A percentile compares a stretch with the other conserved stretches of the same genome.
Evolutionary conservation across 352 stramenopile species (phyloP).

Genomic region (Globisporangium rhizosaccharum): DNA sequence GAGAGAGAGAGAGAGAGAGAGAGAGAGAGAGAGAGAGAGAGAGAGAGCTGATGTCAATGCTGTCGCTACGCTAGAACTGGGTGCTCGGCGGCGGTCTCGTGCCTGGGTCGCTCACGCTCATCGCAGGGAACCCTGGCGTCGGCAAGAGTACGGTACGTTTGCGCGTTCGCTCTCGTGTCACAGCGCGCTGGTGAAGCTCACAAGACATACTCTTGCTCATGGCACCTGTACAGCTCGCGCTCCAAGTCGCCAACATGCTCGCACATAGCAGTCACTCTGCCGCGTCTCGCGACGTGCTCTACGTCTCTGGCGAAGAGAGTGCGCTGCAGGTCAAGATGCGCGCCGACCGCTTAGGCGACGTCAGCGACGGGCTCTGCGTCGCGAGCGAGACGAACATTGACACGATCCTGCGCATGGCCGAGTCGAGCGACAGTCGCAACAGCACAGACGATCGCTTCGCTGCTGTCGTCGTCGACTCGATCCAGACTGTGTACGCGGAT

Average conservation of each 20-base stretch:
- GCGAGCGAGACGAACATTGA: conserved; percentile 85
- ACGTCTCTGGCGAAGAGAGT: conserved; percentile 96
- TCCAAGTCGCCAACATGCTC: conserved; percentile 92
- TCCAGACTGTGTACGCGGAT: conserved; percentile 94
- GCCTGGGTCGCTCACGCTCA: conserved; percentile 90
- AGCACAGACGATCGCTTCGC: conserved; percentile 28
- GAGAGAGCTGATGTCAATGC: neutral
- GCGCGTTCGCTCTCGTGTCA: neutral
- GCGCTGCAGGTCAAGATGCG: conserved; percentile 93
- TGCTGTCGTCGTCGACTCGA: conserved; percentile 93
- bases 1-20: too few relatives aligned
- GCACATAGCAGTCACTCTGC: conserved; percentile 17
- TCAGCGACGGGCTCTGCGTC: conserved; percentile 66
- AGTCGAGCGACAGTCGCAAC: neutral
- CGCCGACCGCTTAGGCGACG: conserved; percentile 77
- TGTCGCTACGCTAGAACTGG: conserved; percentile 63
- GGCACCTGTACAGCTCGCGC: conserved; percentile 50
- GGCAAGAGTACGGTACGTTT: conserved; percentile 84
- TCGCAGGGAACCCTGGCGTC: conserved; percentile 94
- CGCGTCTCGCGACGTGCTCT: conserved; percentile 74
- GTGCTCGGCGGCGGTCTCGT: conserved; percentile 96
- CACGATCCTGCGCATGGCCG: conserved; percentile 53
- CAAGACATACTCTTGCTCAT: neutral
- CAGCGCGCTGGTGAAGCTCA: too few relatives aligned
- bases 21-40: neutral